Base-by-base conservation (phyloP, 2,329 filamentous ascomycete species). In the Neopestalotiopsis clavispora region DNA sequence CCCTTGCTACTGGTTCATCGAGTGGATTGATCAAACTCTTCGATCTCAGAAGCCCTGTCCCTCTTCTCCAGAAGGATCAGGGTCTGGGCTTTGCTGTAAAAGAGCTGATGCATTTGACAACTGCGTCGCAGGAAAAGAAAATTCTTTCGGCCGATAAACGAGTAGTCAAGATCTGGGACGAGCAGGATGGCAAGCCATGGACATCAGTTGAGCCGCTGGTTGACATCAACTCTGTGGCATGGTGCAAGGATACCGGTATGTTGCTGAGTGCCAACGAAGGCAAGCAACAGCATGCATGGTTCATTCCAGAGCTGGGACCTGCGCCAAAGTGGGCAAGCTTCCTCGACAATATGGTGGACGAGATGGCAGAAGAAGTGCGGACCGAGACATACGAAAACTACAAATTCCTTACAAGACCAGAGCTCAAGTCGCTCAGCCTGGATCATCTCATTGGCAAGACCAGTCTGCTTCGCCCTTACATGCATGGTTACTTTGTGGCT, bases 401-500 rank as follows among this genome's bases (percentile, higher is more conserved):
- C 89, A 99, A 98, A 82, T 99, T 99, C 88, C 85, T 99, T 77
- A 97, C 95, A 1, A 81, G 94, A 70, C 90, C 93, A 58, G 95
- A 99, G 79, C 86, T 99, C 66, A 92, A 93, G 75, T 89, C 91
- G 45, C 88, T 99, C 73, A 97, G 94, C 78, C 81, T 99, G 76
- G 91, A 93, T 66, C 95, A 98, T 78, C 86, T 99, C 62, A 88
- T 99, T 68, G 95, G 95, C 72, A 95, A 94, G 75, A 97, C 94
- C 34, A 96, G 93, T 76, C 84, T 98, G 23, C 84, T 99, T 56
- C 89, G 95, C 59, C 96, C 96, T 58, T 99, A 99, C 78, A 99
- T 99, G 97, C 96, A 99, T 79, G 97, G 96, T 74, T 98, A 96
- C 86, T 99, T 99, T 82, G 95, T 99, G 63, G 94, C 93, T 45